A percentile compares a stretch with the other conserved stretches of the same genome.
Evolutionary conservation across 2,329 filamentous ascomycete species (phyloP).

Genomic region (Sporothrix pallida): DNA sequence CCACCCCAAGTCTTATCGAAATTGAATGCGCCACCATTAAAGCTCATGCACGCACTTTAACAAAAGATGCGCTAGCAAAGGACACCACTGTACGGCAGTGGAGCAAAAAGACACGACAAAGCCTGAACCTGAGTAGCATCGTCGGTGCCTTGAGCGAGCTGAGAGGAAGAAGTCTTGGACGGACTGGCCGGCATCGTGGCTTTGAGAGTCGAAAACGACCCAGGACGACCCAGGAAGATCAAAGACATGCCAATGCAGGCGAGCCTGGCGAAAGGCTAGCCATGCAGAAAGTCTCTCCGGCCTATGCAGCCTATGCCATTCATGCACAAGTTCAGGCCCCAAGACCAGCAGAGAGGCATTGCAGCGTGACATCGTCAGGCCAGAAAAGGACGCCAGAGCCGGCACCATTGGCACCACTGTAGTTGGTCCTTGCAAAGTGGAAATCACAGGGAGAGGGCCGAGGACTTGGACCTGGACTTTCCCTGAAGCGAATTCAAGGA

Average conservation of each 20-base stretch:
- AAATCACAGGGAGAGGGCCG: neutral
- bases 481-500: neutral
- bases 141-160: constrained; percentile 7
- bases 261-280: neutral
- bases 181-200: constrained; percentile 25
- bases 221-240: neutral
- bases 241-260: neutral
- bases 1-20: neutral
- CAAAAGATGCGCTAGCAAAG: neutral
- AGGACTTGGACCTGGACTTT: neutral
- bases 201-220: too few relatives aligned
- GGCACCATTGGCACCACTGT: neutral
- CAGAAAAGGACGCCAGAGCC: neutral
- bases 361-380: constrained; percentile 21
- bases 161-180: neutral
- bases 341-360: neutral
- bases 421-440: too few relatives aligned
- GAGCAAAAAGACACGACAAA: neutral
- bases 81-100: neutral
- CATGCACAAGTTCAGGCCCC: constrained; percentile 6
- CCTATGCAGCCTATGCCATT: neutral
- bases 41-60: constrained; percentile 4
- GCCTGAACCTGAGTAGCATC: too few relatives aligned
- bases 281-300: too few relatives aligned
- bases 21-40: neutral